Base-by-base conservation (phyloP, 305 asterid genomes). In the Solanum chacoense region DNA sequence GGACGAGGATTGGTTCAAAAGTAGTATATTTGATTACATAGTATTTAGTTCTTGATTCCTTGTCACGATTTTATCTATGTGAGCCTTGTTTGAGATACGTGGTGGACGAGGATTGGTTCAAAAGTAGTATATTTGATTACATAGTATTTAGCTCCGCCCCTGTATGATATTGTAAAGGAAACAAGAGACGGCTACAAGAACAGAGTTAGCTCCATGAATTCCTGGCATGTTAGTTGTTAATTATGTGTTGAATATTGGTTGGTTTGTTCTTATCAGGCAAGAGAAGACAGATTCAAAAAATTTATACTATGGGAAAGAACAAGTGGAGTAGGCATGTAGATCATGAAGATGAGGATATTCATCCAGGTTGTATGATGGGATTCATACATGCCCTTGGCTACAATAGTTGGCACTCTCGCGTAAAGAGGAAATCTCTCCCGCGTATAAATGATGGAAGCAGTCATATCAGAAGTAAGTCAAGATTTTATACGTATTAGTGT, bases 351-450 rank as follows among this genome's bases (percentile, higher is more conserved):
- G 87, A 90, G 11, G 32, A 90, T 37, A 87, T 90, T 80, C 94
- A 91, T 90, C 92, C 92, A 3, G 93, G 97, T 13, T 93, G 96
- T 89, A 92, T 93, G 89, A 92, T 94, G 94, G 95, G 98, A 3
- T 86, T 96, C 71, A 88, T 92, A 29, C 95, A 93, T 85, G 93
- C 90, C 14, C 89, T 96, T 26, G 93, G 91, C 89, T 93, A 92
- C 89, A 96, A 94, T 84, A 93, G 91, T 16, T 92, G 98, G 99
- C 94, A 92, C 29, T 90, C 92, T 72, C 92, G 90, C 84, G 85
- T 88, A 38, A 91, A 90, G 87, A 95, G 91, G 87, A 89, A 91
- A 88, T 89, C 92, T 90, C 92, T 89, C 11, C 90, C 89, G 4
- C 91, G 78, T 84, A 91, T 89, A 86, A 85, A 88, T 78, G 85